These are phyloP conservation scores for Aspergillus sclerotiicarbonarius DNA, from an alignment of 495 filamentous ascomycete genomes.

Conservation along the genomic window DNA sequence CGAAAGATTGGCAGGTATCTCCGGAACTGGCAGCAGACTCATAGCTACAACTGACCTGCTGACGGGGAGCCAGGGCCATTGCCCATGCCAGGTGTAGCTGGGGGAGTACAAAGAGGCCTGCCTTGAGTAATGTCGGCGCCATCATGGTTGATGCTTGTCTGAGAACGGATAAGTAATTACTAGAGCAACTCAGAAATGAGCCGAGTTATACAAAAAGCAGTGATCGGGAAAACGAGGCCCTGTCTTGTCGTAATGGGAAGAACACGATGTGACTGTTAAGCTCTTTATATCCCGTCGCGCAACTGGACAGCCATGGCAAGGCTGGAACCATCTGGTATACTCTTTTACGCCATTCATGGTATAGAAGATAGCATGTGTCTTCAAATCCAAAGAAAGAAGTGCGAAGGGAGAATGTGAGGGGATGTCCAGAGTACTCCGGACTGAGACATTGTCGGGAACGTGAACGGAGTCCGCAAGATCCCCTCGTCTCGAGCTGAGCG, in stretches of 20 bases:
- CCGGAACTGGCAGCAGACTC: constrained; percentile 7
- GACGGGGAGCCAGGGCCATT: constrained; percentile 1
- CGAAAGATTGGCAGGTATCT: constrained; percentile 7
- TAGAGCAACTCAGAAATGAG: neutral
- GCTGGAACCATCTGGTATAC: neutral
- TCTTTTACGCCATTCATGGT: neutral
- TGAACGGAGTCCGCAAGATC: no score
- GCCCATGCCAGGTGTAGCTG: constrained; percentile 4
- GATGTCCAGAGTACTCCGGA: neutral
- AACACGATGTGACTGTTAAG: neutral
- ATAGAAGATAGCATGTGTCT: neutral
- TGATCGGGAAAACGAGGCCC: neutral
- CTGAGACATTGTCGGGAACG: neutral
- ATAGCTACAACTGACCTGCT: neutral
- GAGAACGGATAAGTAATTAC: neutral
- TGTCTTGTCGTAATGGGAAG: neutral
- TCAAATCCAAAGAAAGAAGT: neutral
- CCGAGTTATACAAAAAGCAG: no score
- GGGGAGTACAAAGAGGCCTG: neutral
- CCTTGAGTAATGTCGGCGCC: neutral
- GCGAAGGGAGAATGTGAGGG: neutral
- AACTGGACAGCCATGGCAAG: neutral
- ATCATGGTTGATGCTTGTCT: constrained; percentile 3
- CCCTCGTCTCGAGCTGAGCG: no score
- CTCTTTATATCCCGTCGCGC: neutral